phyloP scores from a whole-genome alignment of 306 rosid genomes.

The Crataegus laevigata region DNA sequence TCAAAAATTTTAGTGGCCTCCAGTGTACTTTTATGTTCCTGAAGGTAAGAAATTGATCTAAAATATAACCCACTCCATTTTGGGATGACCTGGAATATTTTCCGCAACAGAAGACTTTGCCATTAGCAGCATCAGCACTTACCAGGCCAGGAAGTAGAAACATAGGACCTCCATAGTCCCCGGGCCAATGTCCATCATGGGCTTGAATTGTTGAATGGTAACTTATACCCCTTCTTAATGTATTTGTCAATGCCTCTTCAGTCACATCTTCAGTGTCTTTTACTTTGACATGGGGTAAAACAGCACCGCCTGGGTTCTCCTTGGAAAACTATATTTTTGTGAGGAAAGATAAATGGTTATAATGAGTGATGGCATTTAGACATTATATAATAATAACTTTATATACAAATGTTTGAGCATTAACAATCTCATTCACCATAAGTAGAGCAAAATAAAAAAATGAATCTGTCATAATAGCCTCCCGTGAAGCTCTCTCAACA shows the following conservation, averaged over 20 bases:
- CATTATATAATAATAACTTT: neutral
- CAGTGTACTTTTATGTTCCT: neutral
- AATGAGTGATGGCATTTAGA: neutral
- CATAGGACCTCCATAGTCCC: constrained; percentile 97
- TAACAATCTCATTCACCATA: neutral
- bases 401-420: neutral
- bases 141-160: constrained; percentile 92
- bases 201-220: constrained; percentile 67
- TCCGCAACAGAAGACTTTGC: constrained; percentile 1
- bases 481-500: neutral
- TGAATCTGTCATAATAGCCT: neutral
- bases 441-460: neutral
- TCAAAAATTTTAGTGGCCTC: neutral
- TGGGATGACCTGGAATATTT: constrained; percentile 1
- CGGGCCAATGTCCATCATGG: constrained; percentile 85
- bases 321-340: constrained; percentile 39
- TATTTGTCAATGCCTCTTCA: constrained; percentile 40
- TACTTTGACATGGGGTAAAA: constrained; percentile 57
- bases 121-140: constrained; percentile 10
- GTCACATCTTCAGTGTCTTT: constrained; percentile 51
- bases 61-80: neutral
- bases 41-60: neutral
- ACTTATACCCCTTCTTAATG: constrained; percentile 55
- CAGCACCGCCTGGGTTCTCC: constrained; percentile 37
- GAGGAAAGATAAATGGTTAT: neutral